Evolutionary conservation across 495 filamentous ascomycete species (phyloP).

Genomic region (Penicillium soppii): DNA sequence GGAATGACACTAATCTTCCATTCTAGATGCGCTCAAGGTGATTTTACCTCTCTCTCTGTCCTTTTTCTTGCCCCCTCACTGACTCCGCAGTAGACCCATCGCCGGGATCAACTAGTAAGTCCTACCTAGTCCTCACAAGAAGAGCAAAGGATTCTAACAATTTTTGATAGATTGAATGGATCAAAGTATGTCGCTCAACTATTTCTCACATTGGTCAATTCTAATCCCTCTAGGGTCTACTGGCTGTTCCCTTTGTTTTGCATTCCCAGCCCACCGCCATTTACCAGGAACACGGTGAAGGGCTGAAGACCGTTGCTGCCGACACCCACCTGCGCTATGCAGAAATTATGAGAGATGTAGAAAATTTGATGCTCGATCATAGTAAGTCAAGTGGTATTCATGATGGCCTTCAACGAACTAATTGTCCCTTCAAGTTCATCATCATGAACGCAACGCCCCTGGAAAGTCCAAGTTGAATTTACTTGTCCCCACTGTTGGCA

Average conservation of each 20-base stretch:
- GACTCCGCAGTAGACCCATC: slow-evolving; percentile 61
- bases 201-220: slow-evolving; percentile 1
- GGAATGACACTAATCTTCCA: slow-evolving; percentile 24
- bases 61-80: slow-evolving; percentile 10
- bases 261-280: slow-evolving; percentile 90
- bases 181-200: slow-evolving; percentile 49
- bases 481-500: slow-evolving; percentile 83
- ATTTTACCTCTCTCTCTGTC: slow-evolving; percentile 1
- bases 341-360: slow-evolving; percentile 94
- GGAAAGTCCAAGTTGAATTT: slow-evolving; percentile 86
- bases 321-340: slow-evolving; percentile 79
- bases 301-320: slow-evolving; percentile 50
- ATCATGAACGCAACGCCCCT: slow-evolving; percentile 61
- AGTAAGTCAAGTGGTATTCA: slow-evolving; percentile 54
- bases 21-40: slow-evolving; percentile 77
- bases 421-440: slow-evolving; percentile 51
- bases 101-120: slow-evolving; percentile 79
- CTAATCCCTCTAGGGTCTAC: slow-evolving; percentile 74
- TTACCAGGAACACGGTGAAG: slow-evolving; percentile 54
- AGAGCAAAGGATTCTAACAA: slow-evolving; percentile 3
- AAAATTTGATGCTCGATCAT: slow-evolving; percentile 87
- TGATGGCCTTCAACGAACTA: background rate
- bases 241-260: slow-evolving; percentile 95
- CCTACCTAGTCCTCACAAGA: background rate
- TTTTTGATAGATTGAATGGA: slow-evolving; percentile 63